phyloP scores from a whole-genome alignment of 305 asterid genomes.

The Fraxinus dipetala region DNA sequence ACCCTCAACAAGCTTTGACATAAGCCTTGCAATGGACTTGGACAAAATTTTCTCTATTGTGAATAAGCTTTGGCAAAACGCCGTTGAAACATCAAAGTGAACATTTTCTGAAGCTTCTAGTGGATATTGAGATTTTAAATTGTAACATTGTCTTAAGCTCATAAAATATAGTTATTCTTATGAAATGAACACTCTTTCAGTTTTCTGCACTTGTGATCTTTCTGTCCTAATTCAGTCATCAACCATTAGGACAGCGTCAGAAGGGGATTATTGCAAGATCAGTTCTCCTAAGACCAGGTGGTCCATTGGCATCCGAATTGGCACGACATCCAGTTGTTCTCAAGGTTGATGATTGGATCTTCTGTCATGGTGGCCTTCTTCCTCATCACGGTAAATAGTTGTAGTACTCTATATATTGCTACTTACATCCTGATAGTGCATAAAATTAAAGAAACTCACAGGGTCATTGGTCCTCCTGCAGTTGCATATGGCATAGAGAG shows the following conservation, averaged over 20 bases:
- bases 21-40: neutral
- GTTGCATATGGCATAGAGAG: constrained; percentile 83
- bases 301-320: constrained; percentile 82
- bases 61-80: neutral
- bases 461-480: constrained; percentile 32
- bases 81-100: neutral
- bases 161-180: neutral
- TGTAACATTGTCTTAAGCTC: neutral
- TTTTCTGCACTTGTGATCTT: constrained; percentile 19
- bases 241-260: constrained; percentile 87
- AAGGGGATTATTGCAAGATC: constrained; percentile 93
- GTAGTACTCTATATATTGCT: neutral
- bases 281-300: constrained; percentile 83
- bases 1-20: neutral
- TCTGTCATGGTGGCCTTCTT: constrained; percentile 97
- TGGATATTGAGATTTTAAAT: neutral
- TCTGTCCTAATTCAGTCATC: constrained; percentile 40
- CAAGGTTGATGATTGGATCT: constrained; percentile 87
- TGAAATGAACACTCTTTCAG: neutral
- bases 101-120: neutral
- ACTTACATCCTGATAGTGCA: neutral
- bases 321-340: constrained; percentile 77
- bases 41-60: neutral
- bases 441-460: neutral
- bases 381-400: constrained; percentile 82